These are phyloP conservation scores for Acrocalymma vagum DNA, from an alignment of 2,329 filamentous ascomycete genomes.

Conservation along the genomic window DNA sequence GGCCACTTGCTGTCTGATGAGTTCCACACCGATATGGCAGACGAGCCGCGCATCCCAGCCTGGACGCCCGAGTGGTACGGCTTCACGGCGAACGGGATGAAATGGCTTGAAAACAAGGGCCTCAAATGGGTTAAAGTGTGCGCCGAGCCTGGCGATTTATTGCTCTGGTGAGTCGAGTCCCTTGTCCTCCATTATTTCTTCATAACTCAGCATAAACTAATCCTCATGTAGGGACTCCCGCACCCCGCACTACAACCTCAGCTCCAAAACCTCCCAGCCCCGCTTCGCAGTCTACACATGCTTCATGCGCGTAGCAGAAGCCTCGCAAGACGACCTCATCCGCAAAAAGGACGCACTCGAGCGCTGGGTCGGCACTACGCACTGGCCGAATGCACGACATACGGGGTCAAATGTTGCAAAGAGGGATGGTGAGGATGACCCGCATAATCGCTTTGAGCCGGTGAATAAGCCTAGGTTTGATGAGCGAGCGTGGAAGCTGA, in stretches of 20 bases:
- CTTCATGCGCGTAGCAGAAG: conserved; percentile 47
- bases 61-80: conserved; percentile 45
- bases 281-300: conserved; percentile 46
- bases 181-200: background rate
- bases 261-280: conserved; percentile 33
- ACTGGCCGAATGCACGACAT: conserved; percentile 46
- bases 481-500: conserved; percentile 56
- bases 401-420: conserved; percentile 43
- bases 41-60: conserved; percentile 39
- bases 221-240: conserved; percentile 41
- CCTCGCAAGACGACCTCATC: conserved; percentile 41
- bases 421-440: conserved; percentile 38
- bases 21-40: conserved; percentile 32
- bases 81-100: conserved; percentile 42
- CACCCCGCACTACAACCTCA: conserved; percentile 46
- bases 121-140: conserved; percentile 50
- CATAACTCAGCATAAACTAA: too few species aligned
- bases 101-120: conserved; percentile 53
- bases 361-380: conserved; percentile 40
- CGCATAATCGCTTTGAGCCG: conserved; percentile 49
- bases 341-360: conserved; percentile 44
- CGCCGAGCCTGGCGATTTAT: conserved; percentile 54
- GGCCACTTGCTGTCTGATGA: conserved; percentile 40
- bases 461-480: conserved; percentile 50
- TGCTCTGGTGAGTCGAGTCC: conserved; percentile 53